Evolutionary conservation across 2,329 filamentous ascomycete species (phyloP), one percentile per base, ranked within the genome.

Genomic region (Pseudomassariella vexata): DNA sequence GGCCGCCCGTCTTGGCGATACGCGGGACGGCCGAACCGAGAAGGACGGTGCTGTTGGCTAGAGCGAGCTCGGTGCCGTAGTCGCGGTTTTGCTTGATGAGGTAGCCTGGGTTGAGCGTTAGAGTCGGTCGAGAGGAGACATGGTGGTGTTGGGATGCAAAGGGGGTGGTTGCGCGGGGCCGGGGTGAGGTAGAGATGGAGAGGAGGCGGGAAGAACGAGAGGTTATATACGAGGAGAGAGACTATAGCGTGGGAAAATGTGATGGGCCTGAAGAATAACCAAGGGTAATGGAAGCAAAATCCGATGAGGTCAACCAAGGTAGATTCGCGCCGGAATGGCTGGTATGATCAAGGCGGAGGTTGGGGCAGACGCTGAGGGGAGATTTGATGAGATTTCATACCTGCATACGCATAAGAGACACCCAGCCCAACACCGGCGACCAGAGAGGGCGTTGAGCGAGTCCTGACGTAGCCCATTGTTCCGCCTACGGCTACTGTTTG

Each of bases 1-100:
- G 51, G 1, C 41, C 59, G 14, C 50, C 52, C 9, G 60, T 63
- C 47, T 60, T 59, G 40, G 62, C 50, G 18, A 60, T 52, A 16
- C 59, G 46, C 8, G 56, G 56, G 10, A 58, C 41, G n/a, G 57
- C 58, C 0, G 59, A 59, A 8, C 53, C 59, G 8, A 55, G 49
- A 11, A 63, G 39, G 3, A 57, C 39, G 21, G 62, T 38, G 36
- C 59, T 63, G 45, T 57, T 63, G 22, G 53, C 59, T 5, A 63
- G 50, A 2, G 60, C 60, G 20, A 63, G 49, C 48, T 63, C 60
- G 8, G 60, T 46, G 21, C 60, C 60, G 30, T 63, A 61, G 47
- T 63, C 59, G 45, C 59, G 59, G 47, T 63, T 63, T 34, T 53
- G 44, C 44, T 59, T 61, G 35, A 63, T 50, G 15, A 63, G 55